Base-by-base conservation (phyloP, 2,329 filamentous ascomycete genomes). In the Kalmusia sp. region DNA sequence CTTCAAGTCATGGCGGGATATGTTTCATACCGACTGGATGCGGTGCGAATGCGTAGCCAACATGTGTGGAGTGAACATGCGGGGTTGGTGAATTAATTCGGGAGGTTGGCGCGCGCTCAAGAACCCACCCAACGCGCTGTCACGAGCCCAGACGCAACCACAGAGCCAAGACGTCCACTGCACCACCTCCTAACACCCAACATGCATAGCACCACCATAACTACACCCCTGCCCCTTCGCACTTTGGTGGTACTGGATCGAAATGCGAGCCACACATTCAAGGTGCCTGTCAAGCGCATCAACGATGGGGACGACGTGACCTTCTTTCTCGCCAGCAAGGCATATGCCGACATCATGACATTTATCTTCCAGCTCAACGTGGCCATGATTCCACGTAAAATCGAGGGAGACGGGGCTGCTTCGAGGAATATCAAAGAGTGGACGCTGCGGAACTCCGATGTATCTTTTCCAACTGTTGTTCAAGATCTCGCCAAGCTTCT, bases 341-440 rank as follows among this genome's bases (percentile, higher is more conserved):
- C 92, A 38, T 97, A 98, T 76, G 84, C 86, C 53, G 92, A 97
- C 70, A 90, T 99, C 49, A 89, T 91, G 74, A 83, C 85, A 40
- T 98, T 96, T 72, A 79, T 98, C 40, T 82, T 96, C 61, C 95
- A 98, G 76, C 86, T 99, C 43, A 98, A 96, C 73, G 86, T 88
- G 52, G 84, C 93, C 9, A 86, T 98, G 77, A 90, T 93, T 61
- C 93, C 93, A 0, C 80, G 85, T 17, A 87, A 82, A 61, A 63
- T 69, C 2, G 54, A 68, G 2, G 70, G 75, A 31, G 71, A 73
- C 17, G 65, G 74, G 60, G 65, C 73, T 49, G 51, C 44, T 14
- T 71, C 73, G 55, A 69, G 72, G 15, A 72, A 70, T 39, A 70
- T 79, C 37, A 82, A 84, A 59, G 80, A 82, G n/a, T 87, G 84